Evolutionary conservation across 2,329 filamentous ascomycete genomes (phyloP).

Genomic region (Colletotrichum sp.): DNA sequence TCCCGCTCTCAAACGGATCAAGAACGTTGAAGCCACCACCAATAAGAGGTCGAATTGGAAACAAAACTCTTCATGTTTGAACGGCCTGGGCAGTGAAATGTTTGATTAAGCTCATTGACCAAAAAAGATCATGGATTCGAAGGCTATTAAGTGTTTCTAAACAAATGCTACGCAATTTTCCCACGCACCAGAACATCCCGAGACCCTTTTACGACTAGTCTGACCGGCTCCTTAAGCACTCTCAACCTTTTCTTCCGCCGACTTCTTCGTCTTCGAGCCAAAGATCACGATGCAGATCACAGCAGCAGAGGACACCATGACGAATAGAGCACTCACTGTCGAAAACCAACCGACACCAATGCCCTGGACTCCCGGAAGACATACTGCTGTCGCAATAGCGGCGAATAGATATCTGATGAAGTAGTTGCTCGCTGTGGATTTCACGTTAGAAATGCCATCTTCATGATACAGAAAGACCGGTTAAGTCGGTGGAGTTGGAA

Average conservation of each 20-base stretch:
- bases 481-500: no score
- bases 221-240: neutral
- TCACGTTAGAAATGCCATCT: neutral
- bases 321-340: conserved; percentile 57
- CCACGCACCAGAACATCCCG: neutral
- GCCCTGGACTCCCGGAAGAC: conserved; percentile 72
- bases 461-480: neutral
- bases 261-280: neutral
- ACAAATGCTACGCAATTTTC: neutral
- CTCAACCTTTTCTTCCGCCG: neutral
- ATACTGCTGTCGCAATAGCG: conserved; percentile 71
- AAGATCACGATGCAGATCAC: conserved; percentile 12
- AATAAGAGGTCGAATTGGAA: neutral
- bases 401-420: conserved; percentile 79
- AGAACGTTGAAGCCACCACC: neutral
- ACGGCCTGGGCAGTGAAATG: fast-evolving
- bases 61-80: fast-evolving
- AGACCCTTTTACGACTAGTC: neutral
- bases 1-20: neutral
- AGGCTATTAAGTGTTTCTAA: neutral
- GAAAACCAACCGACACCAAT: conserved; percentile 86
- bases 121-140: fast-evolving
- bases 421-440: conserved; percentile 72
- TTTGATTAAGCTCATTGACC: fast-evolving
- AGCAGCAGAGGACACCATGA: neutral